These are phyloP conservation scores for Daldinia decipiens DNA, from an alignment of 495 filamentous ascomycete species.

Conservation along the genomic window DNA sequence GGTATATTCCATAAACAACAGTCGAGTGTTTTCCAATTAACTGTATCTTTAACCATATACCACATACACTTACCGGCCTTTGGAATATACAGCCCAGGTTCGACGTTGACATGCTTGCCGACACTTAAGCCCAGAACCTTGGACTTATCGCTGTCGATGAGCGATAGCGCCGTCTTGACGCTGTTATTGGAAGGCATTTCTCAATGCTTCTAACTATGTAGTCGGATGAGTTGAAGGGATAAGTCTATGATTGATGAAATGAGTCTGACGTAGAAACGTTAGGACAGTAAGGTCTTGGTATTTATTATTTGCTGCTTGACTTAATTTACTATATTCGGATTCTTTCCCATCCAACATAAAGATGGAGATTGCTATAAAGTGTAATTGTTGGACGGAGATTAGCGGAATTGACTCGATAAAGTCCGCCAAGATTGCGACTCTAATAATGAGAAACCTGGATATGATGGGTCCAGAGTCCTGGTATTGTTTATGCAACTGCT, in stretches of 20 bases:
- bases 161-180: constrained; percentile 23
- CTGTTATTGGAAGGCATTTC: constrained; percentile 22
- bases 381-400: constrained; percentile 2
- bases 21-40: no score
- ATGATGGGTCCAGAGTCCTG: background rate
- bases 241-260: constrained; percentile 5
- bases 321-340: background rate
- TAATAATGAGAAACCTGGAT: background rate
- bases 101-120: constrained; percentile 28
- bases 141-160: constrained; percentile 32
- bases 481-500: background rate
- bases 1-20: background rate
- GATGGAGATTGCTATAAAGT: background rate
- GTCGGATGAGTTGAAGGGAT: background rate
- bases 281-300: background rate
- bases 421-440: constrained; percentile 1
- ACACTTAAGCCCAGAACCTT: constrained; percentile 30
- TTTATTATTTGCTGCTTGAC: constrained; percentile 10
- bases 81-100: constrained; percentile 25
- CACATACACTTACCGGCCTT: constrained; percentile 32
- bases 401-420: constrained; percentile 8
- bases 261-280: constrained; percentile 16
- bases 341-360: background rate
- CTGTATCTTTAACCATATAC: background rate
- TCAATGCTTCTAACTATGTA: background rate